Conservation (phyloP, 1,284 basidiomycete genomes). For the Kwoniella shivajii region DNA sequence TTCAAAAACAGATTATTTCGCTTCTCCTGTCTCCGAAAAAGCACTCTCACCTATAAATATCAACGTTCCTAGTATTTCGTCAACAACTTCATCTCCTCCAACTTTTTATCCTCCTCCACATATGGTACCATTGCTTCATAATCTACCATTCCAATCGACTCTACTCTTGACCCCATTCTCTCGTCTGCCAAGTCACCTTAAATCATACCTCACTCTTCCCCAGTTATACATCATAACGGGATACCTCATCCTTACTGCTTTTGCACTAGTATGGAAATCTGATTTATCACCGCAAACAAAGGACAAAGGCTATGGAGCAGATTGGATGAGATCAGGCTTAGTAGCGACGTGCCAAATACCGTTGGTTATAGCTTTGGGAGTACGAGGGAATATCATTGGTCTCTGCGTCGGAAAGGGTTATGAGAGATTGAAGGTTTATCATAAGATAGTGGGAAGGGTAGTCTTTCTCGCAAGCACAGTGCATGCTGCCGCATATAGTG, state of each 20-base stretch:
- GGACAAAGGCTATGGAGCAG: slow-evolving; percentile 35
- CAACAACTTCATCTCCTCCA: not conserved
- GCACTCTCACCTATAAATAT: not conserved
- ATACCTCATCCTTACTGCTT: slow-evolving; percentile 37
- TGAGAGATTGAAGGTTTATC: slow-evolving; percentile 74
- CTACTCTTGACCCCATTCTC: slow-evolving; percentile 39
- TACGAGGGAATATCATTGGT: slow-evolving; percentile 50
- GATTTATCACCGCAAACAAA: slow-evolving; percentile 23
- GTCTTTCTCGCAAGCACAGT: slow-evolving; percentile 66
- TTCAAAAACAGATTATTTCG: slow-evolving; percentile 6
- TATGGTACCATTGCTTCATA: slow-evolving; percentile 28
- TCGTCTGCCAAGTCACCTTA: slow-evolving; percentile 25
- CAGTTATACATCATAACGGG: slow-evolving; percentile 35
- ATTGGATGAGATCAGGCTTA: slow-evolving; percentile 45
- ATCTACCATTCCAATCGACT: slow-evolving; percentile 33
- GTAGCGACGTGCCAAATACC: slow-evolving; percentile 50
- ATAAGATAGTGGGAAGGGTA: slow-evolving; percentile 71
- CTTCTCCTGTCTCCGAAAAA: slow-evolving; percentile 4
- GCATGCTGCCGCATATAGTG: slow-evolving; percentile 53
- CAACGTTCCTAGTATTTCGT: not conserved
- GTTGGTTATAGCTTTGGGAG: slow-evolving; percentile 49
- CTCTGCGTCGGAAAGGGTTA: slow-evolving; percentile 66
- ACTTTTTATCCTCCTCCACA: slow-evolving; percentile 39
- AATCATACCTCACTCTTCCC: slow-evolving; percentile 35
- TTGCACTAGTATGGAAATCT: slow-evolving; percentile 42